A percentile compares a stretch with the other conserved stretches of the same genome.
Evolutionary conservation across 2,329 filamentous ascomycete species (phyloP).

Genomic region (Dothideomycetes sp.): DNA sequence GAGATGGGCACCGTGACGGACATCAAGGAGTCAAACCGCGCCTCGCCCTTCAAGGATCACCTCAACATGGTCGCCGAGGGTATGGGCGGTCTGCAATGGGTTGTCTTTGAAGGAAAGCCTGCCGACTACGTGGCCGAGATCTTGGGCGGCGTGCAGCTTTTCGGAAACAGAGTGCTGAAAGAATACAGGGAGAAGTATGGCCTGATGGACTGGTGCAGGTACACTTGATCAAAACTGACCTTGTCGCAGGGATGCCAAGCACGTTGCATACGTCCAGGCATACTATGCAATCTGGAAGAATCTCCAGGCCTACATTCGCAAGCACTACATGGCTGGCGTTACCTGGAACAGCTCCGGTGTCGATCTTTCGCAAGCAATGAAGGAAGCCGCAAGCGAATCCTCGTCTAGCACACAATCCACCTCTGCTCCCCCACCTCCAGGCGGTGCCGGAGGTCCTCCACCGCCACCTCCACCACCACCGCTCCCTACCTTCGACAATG

Average conservation of each 20-base stretch:
- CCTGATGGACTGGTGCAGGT: no score
- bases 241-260: constrained; percentile 56
- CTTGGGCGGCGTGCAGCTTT: constrained; percentile 79
- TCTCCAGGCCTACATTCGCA: constrained; percentile 73
- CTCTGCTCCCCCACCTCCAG: constrained; percentile 40
- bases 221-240: not conserved
- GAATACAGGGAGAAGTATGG: constrained; percentile 73
- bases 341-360: constrained; percentile 76
- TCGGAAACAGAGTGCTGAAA: constrained; percentile 87
- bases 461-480: constrained; percentile 62
- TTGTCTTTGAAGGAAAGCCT: constrained; percentile 73
- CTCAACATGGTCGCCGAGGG: constrained; percentile 83
- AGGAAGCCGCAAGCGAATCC: constrained; percentile 35
- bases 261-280: constrained; percentile 83
- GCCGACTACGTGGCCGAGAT: constrained; percentile 78
- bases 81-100: constrained; percentile 83
- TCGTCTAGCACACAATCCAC: constrained; percentile 24
- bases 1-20: constrained; percentile 70
- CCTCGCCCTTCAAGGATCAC: constrained; percentile 66
- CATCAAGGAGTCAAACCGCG: constrained; percentile 73
- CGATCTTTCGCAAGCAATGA: constrained; percentile 61
- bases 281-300: constrained; percentile 87
- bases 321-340: constrained; percentile 69
- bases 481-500: constrained; percentile 27
- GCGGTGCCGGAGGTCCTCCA: constrained; percentile 49